Percentiles rank a stretch among this genome's conserved stretches.
Evolutionary conservation across 805 yeast genomes (phyloP).

Genomic region (Wickerhamiella sergipiensis): DNA sequence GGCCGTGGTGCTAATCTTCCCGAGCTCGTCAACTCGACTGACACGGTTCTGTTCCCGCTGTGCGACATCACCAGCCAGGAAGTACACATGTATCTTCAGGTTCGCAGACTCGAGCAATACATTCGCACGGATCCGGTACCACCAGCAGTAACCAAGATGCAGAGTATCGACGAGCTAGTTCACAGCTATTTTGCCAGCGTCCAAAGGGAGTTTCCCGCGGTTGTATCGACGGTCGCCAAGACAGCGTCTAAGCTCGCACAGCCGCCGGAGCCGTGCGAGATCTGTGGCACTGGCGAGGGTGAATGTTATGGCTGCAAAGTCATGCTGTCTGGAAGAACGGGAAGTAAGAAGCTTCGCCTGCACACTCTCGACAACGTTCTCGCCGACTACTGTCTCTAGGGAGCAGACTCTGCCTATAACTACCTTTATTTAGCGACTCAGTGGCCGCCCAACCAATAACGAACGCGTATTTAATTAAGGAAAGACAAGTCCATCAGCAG

Average conservation of each 20-base stretch:
- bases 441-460: too few species aligned
- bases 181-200: conserved; percentile 56
- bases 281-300: conserved; percentile 8
- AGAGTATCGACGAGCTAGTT: conserved; percentile 71
- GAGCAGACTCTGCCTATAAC: too few species aligned
- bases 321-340: conserved; percentile 1
- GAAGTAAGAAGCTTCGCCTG: background rate
- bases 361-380: background rate
- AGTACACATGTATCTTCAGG: conserved; percentile 38
- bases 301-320: conserved; percentile 17
- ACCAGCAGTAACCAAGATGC: conserved; percentile 44
- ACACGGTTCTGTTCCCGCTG: conserved; percentile 42
- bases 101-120: conserved; percentile 29
- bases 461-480: background rate
- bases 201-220: conserved; percentile 71
- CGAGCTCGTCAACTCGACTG: conserved; percentile 14
- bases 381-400: conserved; percentile 1
- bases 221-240: conserved; percentile 82
- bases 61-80: conserved; percentile 65
- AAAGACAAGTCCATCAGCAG: background rate
- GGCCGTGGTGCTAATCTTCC: conserved; percentile 72
- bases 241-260: conserved; percentile 62
- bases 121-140: conserved; percentile 16
- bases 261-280: conserved; percentile 11
- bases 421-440: too few species aligned